Base-by-base conservation (phyloP, 208 protist species). In the Acanthamoeba culbertsoni region DNA sequence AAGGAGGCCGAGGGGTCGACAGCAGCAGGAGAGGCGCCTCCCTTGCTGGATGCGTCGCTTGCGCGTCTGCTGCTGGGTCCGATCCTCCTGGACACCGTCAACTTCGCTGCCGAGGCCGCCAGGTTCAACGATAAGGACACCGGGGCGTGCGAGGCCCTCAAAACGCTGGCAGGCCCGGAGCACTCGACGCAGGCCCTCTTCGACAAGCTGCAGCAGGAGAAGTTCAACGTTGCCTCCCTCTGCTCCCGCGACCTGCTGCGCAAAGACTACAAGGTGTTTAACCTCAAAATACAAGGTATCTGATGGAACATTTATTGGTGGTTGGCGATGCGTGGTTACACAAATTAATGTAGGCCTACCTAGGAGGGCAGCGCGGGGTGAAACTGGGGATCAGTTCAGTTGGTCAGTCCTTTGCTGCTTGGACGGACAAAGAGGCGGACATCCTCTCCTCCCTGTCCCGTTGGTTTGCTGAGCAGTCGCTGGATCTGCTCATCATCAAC, bases 261-360 rank as follows among this genome's bases (percentile, higher is more conserved):
- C 28, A 86, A 86, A n/a, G 73, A 86, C 73, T 86, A 86, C 73
- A 86, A 86, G 26, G 73, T 55, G 46, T 86, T 48, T n/a, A 7
- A 86, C 43, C n/a, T 86, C 46, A 7, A 86, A 4, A 48, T 86
- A 2, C 2, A 10, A 3, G 43, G 43, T 57, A 40, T 20, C 18
- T 75, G 12, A 55, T 35, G 43, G 40, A 20, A 55, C 48, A 18
- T 55, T 7, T 18, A 18, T 55, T 7, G 7, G 12, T 7, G 7
- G 48, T 55, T 18, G 53, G 2, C 53, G 53, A 31, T 14, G 23
- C 28, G 53, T 62, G 7, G 16, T 62, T 14, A 26, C 53, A n/a
- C 28, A 31, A 6, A 31, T 5, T 2, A 6, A 3, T 62, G 3
- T 3, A 20, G 53, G 53, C 53, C 23, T 2, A n/a, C 53, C 12